Base-by-base conservation (phyloP, 306 rosid species). In the Styphnolobium japonicum region DNA sequence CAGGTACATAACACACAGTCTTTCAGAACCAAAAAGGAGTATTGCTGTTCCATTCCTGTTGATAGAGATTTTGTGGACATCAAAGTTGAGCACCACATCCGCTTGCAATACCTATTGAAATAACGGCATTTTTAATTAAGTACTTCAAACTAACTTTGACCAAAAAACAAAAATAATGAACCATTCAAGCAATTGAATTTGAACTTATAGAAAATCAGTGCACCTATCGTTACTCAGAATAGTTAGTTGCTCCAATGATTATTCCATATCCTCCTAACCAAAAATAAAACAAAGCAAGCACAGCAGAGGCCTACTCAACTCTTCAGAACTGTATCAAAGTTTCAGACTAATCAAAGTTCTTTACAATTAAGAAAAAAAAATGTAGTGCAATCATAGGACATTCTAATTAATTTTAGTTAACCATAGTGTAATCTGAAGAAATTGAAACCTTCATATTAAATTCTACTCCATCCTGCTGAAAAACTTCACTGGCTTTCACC, bases 21-120 rank as follows among this genome's bases (percentile, higher is more conserved):
- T 88, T 48, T 88, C 87, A 6, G 94, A 73, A 56, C 99, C 96
- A 34, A 72, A 76, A 80, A 93, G 93, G 22, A 89, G 86, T 45
- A 93, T 37, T 12, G 96, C 98, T 3, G 98, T 85, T 60, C 93
- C 94, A 80, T 88, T 86, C 71, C 91, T 74, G 83, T 90, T 93
- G 75, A 96, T 89, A 23, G 96, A 89, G 81, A 96, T 91, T 78
- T 77, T 90, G 10, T 73, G 83, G 61, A 96, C 88, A 15, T 58
- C 88, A 80, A 91, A 89, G 36, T 82, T 75, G 36, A 84, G 87
- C 75, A 67, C 75, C 71, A 77, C 81, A 81, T 91, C 92, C n/a
- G 93, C 79, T 87, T 80, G 91, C 89, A 93, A 73, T 16, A 93
- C 92, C 99, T 96, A 69, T 67, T 9, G 18, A 84, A 79, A 71